These are phyloP conservation scores for Suillus decipiens DNA, from an alignment of 768 basidiomycete genomes.

Conservation along the genomic window DNA sequence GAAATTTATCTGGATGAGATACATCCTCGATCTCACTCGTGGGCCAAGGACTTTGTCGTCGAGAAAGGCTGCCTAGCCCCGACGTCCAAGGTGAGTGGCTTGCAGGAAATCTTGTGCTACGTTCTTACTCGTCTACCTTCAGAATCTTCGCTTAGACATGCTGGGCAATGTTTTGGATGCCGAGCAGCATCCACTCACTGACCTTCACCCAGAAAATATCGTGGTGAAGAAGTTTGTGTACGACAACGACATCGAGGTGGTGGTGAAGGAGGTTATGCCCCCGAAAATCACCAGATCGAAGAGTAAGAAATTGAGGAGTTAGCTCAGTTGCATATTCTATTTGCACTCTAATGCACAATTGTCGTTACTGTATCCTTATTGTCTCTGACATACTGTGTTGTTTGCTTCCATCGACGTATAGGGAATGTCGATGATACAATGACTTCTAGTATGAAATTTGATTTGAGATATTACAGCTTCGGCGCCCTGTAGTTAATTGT, in stretches of 20 bases:
- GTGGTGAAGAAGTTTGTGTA: slow-evolving; percentile 80
- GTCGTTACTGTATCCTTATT: slow-evolving; percentile 37
- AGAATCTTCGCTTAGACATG: slow-evolving; percentile 66
- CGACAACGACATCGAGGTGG: slow-evolving; percentile 59
- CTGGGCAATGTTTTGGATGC: slow-evolving; percentile 70
- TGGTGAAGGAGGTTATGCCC: slow-evolving; percentile 21
- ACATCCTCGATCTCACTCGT: slow-evolving; percentile 48
- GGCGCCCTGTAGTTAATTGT: slow-evolving; percentile 58
- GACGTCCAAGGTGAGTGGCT: slow-evolving; percentile 60
- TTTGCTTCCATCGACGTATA: slow-evolving; percentile 1
- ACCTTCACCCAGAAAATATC: slow-evolving; percentile 65
- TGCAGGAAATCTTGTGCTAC: not conserved
- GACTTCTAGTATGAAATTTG: not conserved
- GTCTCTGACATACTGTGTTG: not conserved
- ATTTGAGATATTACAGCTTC: slow-evolving; percentile 23
- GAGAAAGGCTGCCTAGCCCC: slow-evolving; percentile 70
- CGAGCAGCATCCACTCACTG: slow-evolving; percentile 49
- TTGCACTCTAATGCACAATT: slow-evolving; percentile 17
- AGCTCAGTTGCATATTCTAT: slow-evolving; percentile 6
- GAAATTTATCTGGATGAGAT: slow-evolving; percentile 65
- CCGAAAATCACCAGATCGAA: slow-evolving; percentile 59
- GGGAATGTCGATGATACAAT: not conserved
- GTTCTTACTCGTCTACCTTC: slow-evolving; percentile 13
- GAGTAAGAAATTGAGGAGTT: slow-evolving; percentile 49
- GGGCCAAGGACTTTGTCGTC: slow-evolving; percentile 41